Base-by-base conservation (phyloP, 139 green algal species). In the Chlamydomonas sphaeroides region DNA sequence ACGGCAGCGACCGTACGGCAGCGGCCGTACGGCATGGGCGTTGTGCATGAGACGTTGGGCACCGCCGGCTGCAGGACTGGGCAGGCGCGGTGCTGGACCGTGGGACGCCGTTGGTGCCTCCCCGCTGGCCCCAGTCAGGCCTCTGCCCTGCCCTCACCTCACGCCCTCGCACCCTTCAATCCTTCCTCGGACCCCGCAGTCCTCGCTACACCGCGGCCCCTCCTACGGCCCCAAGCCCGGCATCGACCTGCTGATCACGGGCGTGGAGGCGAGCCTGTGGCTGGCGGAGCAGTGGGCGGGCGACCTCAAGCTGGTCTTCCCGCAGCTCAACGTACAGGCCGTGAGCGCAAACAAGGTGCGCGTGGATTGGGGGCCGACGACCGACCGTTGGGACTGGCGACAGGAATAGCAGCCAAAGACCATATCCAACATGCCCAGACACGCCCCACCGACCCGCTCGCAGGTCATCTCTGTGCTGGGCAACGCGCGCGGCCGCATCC, bases 251-350 rank as follows among this genome's bases (percentile, higher is more conserved):
- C 65, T 84, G 48, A 28, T 84, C 7, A 75, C 65, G 23, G 78
- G 78, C 25, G 78, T 84, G 65, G 78, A 84, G 78, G 20, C n/a
- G 3, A 59, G 45, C 35, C 65, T 84, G 45, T 84, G 78, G 78
- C 41, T 84, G 33, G 78, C 65, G 45, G 78, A 84, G 78, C 63
- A 74, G 65, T 70, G 59, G 59, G 78, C 78, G 36, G 51, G 48
- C 23, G 78, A 84, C 78, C 65, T 84, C 30, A 74, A 71, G 49
- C 65, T 84, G 78, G 42, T 84, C 10, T 84, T 84, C 49, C 78
- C 78, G 35, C 38, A 68, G 48, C 78, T 84, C 35, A n/a, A 25
- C 38, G 75, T 82, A 42, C 41, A 51, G 75, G 75, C 75, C 5
- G 42, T 82, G 39, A 82, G 75, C 75, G 75, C 75, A 17, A 82